Evolutionary conservation across 2,329 filamentous ascomycete species (phyloP).

Genomic region (Berkeleyomyces rouxiae): DNA sequence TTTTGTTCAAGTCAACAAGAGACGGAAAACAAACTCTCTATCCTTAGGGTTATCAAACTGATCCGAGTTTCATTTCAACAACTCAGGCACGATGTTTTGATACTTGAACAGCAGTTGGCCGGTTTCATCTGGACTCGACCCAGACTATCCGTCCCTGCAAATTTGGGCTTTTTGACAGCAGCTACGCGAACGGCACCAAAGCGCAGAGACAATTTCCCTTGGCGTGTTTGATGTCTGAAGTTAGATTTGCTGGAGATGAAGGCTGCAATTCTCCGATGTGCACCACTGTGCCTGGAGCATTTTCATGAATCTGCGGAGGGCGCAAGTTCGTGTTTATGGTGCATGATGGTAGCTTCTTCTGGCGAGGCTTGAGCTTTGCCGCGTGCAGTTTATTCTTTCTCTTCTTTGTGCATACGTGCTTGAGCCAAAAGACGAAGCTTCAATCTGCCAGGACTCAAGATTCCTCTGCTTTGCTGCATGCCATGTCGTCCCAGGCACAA

Average conservation of each 20-base stretch:
- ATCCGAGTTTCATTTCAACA: not conserved
- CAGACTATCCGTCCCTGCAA: not conserved
- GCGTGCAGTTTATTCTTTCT: too few species aligned
- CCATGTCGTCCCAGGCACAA: not conserved
- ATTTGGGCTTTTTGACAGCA: not conserved
- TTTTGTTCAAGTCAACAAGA: too few species aligned
- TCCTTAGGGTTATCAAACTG: not conserved
- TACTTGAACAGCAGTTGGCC: not conserved
- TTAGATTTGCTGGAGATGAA: not conserved
- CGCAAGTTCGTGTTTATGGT: not conserved
- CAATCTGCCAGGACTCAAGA: too few species aligned
- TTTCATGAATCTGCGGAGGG: not conserved
- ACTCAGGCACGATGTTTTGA: too few species aligned
- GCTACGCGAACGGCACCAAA: not conserved
- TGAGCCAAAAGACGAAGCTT: too few species aligned
- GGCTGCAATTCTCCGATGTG: slow-evolving; percentile 1
- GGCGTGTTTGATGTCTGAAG: not conserved
- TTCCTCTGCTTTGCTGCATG: not conserved
- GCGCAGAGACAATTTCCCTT: not conserved
- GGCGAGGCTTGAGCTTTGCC: too few species aligned
- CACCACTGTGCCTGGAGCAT: not conserved
- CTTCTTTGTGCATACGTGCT: too few species aligned
- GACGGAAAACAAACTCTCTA: too few species aligned
- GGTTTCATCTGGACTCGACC: not conserved
- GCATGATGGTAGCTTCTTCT: too few species aligned